Conservation (phyloP, 2,329 filamentous ascomycete genomes). For the Botrytis fragariae region DNA sequence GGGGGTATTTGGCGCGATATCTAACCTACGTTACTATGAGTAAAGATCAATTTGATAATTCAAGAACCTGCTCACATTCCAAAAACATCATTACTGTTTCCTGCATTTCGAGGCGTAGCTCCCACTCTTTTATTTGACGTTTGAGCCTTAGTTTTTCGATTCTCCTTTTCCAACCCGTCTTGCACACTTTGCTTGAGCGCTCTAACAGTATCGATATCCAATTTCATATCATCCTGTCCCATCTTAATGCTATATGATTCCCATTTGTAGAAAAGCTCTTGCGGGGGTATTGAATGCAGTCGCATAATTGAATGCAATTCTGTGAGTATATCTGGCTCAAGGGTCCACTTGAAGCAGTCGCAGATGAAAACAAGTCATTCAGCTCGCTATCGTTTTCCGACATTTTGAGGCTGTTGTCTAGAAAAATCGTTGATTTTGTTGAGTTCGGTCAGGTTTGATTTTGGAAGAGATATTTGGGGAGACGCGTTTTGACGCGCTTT, state of each 20-base stretch:
- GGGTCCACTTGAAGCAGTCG: constrained; percentile 30
- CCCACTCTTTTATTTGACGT: constrained; percentile 61
- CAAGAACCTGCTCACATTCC: constrained; percentile 62
- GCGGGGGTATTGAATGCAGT: constrained; percentile 73
- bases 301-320: constrained; percentile 86
- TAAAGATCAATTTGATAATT: not conserved
- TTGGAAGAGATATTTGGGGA: constrained; percentile 8
- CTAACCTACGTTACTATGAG: constrained; percentile 50
- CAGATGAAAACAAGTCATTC: constrained; percentile 34
- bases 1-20: constrained; percentile 65
- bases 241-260: constrained; percentile 97
- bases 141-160: constrained; percentile 60
- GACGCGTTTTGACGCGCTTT: constrained; percentile 20
- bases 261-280: constrained; percentile 98
- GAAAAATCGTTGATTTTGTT: not conserved
- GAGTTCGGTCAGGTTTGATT: not conserved
- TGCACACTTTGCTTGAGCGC: constrained; percentile 85
- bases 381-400: constrained; percentile 30
- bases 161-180: constrained; percentile 76
- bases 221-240: constrained; percentile 72
- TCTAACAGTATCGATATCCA: constrained; percentile 68
- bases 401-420: constrained; percentile 22
- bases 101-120: constrained; percentile 60
- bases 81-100: constrained; percentile 66
- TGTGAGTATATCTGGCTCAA: constrained; percentile 73